These are phyloP conservation scores for Venturia pyrina DNA, from an alignment of 2,329 filamentous ascomycete genomes.

Conservation along the genomic window DNA sequence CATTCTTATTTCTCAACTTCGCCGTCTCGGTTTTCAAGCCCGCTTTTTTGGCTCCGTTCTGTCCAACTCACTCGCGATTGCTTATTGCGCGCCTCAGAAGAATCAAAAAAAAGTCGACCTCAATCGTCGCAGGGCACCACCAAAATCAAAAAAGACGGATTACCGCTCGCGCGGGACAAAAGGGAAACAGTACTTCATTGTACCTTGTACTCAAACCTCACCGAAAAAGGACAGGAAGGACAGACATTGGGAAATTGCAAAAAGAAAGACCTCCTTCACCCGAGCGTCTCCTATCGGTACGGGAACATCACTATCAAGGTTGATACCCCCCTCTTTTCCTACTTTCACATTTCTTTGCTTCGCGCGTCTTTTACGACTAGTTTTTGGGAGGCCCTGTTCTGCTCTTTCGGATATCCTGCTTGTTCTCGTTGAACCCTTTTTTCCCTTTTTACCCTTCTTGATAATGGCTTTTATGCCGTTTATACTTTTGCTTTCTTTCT, in stretches of 20 bases:
- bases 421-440: neutral
- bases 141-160: neutral
- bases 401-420: neutral
- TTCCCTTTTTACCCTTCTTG: neutral
- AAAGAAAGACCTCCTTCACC: neutral
- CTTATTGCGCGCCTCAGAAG: neutral
- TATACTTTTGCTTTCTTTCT: conserved; percentile 11
- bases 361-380: neutral
- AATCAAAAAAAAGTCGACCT: neutral
- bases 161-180: neutral
- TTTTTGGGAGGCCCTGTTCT: neutral
- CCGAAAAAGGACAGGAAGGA: neutral
- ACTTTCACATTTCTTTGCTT: neutral
- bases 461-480: neutral
- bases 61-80: neutral
- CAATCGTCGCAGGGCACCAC: neutral
- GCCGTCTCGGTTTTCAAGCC: neutral
- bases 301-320: neutral
- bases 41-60: neutral
- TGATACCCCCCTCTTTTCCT: neutral
- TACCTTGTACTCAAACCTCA: neutral
- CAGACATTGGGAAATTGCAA: neutral
- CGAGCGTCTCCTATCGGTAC: neutral
- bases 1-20: neutral
- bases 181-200: neutral